Base-by-base conservation (phyloP, 1,284 basidiomycete species). In the Puccinia novopanici region DNA sequence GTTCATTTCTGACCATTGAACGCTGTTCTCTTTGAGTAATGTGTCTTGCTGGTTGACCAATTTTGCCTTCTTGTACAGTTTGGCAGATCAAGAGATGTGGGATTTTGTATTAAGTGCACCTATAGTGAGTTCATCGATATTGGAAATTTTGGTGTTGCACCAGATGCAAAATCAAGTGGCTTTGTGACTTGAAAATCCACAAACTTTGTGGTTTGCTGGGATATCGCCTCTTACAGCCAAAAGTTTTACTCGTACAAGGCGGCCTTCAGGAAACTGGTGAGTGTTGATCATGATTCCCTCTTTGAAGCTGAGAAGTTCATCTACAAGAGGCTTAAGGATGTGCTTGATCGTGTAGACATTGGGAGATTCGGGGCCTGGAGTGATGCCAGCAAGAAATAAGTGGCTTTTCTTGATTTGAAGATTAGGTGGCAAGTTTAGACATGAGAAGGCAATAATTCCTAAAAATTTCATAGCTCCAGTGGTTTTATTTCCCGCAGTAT, bases 401-500 rank as follows among this genome's bases (percentile, higher is more conserved):
- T n/a, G n/a, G n/a, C n/a, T n/a, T n/a, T 65, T 65, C 61, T 65
- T 65, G 61, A 65, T 65, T 37, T n/a, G n/a, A 37, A 65, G 19
- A 65, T 6, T 42, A 15, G 61, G 30, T 37, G 30, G 73, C 34
- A 61, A 57, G 13, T 75, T 40, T 22, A 75, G 52, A 45, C 73
- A 75, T 40, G 40, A 59, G 12, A 61, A 42, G 13, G 73, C 6
- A 37, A 75, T 2, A n/a, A n/a, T n/a, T n/a, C n/a, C n/a, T n/a
- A n/a, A n/a, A n/a, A n/a, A n/a, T n/a, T 75, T 30, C 42, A 55
- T 42, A 3, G 6, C 19, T 22, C 57, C 55, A 55, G 27, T 22
- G 6, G n/a, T 75, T 27, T 63, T 75, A 30, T 45, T 59, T 10
- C 55, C 57, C 4, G 34, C 1, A 22, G 30, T 22, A 48, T 63